Percentiles rank a stretch among this genome's conserved stretches.
Conservation (phyloP, 2,329 filamentous ascomycete genomes). For the Lizonia empirigonia region DNA sequence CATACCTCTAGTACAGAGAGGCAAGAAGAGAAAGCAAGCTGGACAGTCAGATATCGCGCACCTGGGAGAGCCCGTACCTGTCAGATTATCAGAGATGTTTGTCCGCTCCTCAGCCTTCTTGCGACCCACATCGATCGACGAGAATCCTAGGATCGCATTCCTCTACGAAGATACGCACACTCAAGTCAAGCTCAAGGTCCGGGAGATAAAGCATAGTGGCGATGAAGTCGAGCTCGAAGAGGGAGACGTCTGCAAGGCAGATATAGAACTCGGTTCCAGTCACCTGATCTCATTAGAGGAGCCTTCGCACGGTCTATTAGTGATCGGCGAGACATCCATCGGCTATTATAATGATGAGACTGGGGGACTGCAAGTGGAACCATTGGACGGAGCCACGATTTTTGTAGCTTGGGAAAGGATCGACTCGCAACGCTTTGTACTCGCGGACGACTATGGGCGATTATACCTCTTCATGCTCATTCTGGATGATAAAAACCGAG, state of each 20-base stretch:
- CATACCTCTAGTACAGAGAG: slow-evolving; percentile 63
- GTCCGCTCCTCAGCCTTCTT: slow-evolving; percentile 71
- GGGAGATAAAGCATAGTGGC: slow-evolving; percentile 58
- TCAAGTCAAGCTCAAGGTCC: slow-evolving; percentile 60
- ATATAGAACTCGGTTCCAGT: slow-evolving; percentile 64
- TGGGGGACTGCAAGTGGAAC: slow-evolving; percentile 67
- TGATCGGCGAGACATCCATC: slow-evolving; percentile 69
- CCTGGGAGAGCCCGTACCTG: slow-evolving; percentile 65
- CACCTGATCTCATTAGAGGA: slow-evolving; percentile 66
- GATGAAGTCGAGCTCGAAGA: slow-evolving; percentile 61
- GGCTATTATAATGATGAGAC: slow-evolving; percentile 82
- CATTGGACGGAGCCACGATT: slow-evolving; percentile 75
- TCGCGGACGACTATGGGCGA: slow-evolving; percentile 89
- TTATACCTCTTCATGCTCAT: slow-evolving; percentile 84
- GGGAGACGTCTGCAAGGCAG: slow-evolving; percentile 56
- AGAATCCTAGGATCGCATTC: slow-evolving; percentile 66
- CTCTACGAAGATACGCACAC: slow-evolving; percentile 68
- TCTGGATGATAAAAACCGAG: slow-evolving; percentile 66
- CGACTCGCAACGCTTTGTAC: slow-evolving; percentile 79
- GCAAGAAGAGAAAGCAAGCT: slow-evolving; percentile 55
- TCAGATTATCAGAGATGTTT: slow-evolving; percentile 69
- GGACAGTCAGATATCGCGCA: slow-evolving; percentile 58
- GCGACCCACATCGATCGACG: slow-evolving; percentile 56
- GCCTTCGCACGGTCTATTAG: slow-evolving; percentile 58
- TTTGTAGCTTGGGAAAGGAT: slow-evolving; percentile 92